These are phyloP conservation scores for Dipteronia dyeriana DNA, from an alignment of 345 rosid genomes.

Conservation along the genomic window DNA sequence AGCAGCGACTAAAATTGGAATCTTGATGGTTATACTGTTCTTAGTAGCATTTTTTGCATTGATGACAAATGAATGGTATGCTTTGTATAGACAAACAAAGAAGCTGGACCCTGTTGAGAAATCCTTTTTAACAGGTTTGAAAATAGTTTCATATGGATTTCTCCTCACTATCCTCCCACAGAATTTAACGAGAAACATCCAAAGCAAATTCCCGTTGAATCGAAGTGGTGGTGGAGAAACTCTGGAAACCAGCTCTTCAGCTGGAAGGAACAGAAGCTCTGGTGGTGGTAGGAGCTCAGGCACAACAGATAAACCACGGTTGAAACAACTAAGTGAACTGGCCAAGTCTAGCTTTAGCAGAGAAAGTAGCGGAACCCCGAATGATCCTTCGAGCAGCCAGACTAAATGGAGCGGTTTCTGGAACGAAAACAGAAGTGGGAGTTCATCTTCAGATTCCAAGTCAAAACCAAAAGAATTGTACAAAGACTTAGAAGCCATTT, in stretches of 20 bases:
- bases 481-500: constrained; percentile 85
- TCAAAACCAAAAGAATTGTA: constrained; percentile 56
- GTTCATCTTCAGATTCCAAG: constrained; percentile 61
- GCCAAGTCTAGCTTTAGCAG: constrained; percentile 76
- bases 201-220: constrained; percentile 43
- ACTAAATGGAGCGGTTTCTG: constrained; percentile 73
- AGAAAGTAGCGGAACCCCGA: constrained; percentile 50
- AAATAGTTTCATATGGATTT: constrained; percentile 62
- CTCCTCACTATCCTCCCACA: constrained; percentile 54
- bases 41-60: constrained; percentile 61
- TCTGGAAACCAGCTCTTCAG: constrained; percentile 35
- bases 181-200: constrained; percentile 42
- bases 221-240: constrained; percentile 31
- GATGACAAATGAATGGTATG: constrained; percentile 69
- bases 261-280: constrained; percentile 50
- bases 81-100: constrained; percentile 66
- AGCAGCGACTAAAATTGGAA: constrained; percentile 52
- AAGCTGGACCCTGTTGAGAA: constrained; percentile 50
- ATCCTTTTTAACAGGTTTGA: constrained; percentile 58
- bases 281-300: constrained; percentile 69
- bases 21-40: constrained; percentile 67
- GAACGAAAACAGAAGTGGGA: constrained; percentile 62
- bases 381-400: constrained; percentile 73
- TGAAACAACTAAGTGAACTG: constrained; percentile 71
- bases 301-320: constrained; percentile 63